Conservation (phyloP, 1,139 yeast species). For the Taphrina deformans region DNA sequence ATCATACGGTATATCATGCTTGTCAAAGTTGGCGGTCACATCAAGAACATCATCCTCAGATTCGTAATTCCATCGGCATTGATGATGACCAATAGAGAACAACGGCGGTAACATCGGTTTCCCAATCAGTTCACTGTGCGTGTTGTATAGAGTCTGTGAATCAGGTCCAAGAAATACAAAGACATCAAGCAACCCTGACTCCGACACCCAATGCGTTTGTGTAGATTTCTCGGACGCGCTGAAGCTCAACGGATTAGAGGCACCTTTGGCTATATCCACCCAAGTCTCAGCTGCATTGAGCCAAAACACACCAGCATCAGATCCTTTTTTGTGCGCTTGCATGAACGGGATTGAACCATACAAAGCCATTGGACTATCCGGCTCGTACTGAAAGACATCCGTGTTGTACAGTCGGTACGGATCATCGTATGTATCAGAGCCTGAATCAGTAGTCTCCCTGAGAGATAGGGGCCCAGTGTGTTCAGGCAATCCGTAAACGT, state of each 20-base stretch:
- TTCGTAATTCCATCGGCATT: slow-evolving; percentile 96
- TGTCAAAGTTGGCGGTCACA: slow-evolving; percentile 69
- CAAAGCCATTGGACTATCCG: slow-evolving; percentile 81
- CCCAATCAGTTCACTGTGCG: slow-evolving; percentile 77
- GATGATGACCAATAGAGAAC: slow-evolving; percentile 87
- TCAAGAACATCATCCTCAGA: slow-evolving; percentile 78
- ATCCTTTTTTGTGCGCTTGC: slow-evolving; percentile 62
- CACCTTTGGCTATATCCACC: slow-evolving; percentile 60
- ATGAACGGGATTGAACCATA: slow-evolving; percentile 91
- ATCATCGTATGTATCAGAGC: slow-evolving; percentile 50
- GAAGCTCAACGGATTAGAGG: slow-evolving; percentile 41
- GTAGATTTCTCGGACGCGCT: slow-evolving; percentile 36
- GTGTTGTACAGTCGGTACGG: slow-evolving; percentile 90
- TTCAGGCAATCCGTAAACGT: slow-evolving; percentile 91
- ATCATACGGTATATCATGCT: slow-evolving; percentile 77
- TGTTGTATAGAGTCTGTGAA: slow-evolving; percentile 60
- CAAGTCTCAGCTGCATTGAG: slow-evolving; percentile 90
- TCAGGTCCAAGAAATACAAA: slow-evolving; percentile 64
- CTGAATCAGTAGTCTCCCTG: slow-evolving; percentile 58
- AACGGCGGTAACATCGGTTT: slow-evolving; percentile 70
- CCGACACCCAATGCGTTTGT: slow-evolving; percentile 88
- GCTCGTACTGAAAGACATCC: slow-evolving; percentile 90
- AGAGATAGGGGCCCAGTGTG: slow-evolving; percentile 80
- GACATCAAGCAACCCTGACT: slow-evolving; percentile 78
- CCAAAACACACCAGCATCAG: slow-evolving; percentile 83